Conservation (phyloP, 495 filamentous ascomycete genomes). For the Immersiella caudata region DNA sequence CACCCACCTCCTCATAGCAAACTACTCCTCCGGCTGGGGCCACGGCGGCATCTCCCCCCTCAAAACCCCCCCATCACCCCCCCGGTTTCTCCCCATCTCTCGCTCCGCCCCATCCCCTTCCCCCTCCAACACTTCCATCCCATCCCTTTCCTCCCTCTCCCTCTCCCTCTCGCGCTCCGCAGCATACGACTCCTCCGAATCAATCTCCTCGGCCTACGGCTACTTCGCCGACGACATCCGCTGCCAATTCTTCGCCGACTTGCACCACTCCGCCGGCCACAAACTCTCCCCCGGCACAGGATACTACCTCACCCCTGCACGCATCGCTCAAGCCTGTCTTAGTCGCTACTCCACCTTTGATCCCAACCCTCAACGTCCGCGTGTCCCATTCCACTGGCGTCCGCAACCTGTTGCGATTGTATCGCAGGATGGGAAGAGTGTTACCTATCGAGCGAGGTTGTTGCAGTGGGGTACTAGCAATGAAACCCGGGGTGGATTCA, state of each 20-base stretch:
- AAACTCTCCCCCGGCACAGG: slow-evolving; percentile 25
- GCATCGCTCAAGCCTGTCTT: slow-evolving; percentile 18
- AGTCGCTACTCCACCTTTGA: slow-evolving; percentile 11
- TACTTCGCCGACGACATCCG: slow-evolving; percentile 28
- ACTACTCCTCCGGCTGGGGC: slow-evolving; percentile 27
- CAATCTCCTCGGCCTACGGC: slow-evolving; percentile 24
- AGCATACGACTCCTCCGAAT: slow-evolving; percentile 27
- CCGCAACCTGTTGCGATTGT: slow-evolving; percentile 25
- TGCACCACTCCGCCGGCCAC: slow-evolving; percentile 20
- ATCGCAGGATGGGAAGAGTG: slow-evolving; percentile 22
- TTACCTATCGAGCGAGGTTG: slow-evolving; percentile 12
- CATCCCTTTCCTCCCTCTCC: slow-evolving; percentile 11
- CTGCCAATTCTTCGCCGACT: slow-evolving; percentile 20
- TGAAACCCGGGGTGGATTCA: not conserved
- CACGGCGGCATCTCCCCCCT: slow-evolving; percentile 20
- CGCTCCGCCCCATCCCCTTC: not conserved
- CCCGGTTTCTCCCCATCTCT: not conserved
- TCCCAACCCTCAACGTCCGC: not conserved
- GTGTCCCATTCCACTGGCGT: slow-evolving; percentile 27
- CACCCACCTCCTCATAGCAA: slow-evolving; percentile 18
- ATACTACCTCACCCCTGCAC: slow-evolving; percentile 22
- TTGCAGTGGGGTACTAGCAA: slow-evolving; percentile 19
- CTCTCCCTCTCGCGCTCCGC: slow-evolving; percentile 22
- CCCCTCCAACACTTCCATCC: not conserved
- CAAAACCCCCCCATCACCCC: not conserved